Conservation (phyloP, 129 eudicot genomes). For the Heracleum sosnowskyi region DNA sequence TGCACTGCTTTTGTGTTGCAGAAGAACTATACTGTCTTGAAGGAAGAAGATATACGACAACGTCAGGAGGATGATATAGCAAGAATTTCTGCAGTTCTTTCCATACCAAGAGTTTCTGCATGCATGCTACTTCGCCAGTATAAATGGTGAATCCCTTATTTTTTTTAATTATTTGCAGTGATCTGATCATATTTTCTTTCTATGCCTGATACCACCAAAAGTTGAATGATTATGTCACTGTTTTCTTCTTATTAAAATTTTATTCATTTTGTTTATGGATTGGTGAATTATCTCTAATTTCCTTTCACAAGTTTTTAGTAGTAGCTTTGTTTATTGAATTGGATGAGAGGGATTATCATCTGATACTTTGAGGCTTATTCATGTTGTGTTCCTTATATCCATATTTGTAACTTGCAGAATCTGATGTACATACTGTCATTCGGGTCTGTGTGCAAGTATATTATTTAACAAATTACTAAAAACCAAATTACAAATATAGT, state of each 20-base stretch:
- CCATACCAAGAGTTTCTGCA: constrained; percentile 63
- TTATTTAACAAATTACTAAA: background rate
- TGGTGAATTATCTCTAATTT: background rate
- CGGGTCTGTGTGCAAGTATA: background rate
- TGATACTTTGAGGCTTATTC: background rate
- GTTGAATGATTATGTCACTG: background rate
- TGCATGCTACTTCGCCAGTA: constrained; percentile 69
- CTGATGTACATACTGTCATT: background rate
- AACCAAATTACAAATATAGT: background rate
- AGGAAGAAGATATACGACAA: constrained; percentile 70
- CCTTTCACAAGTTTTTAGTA: background rate
- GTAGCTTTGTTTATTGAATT: background rate
- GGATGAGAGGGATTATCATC: background rate
- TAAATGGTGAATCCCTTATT: constrained; percentile 45
- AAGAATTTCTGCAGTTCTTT: constrained; percentile 58
- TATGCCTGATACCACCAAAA: background rate
- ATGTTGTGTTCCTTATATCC: background rate
- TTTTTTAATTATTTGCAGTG: background rate
- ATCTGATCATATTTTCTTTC: background rate
- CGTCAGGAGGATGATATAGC: constrained; percentile 76
- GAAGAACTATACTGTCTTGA: constrained; percentile 64
- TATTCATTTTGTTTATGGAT: background rate
- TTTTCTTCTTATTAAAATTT: background rate
- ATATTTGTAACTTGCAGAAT: background rate
- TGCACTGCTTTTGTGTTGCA: constrained; percentile 31